Evolutionary conservation across 2,329 filamentous ascomycete species (phyloP).

Genomic region (Parascedosporium putredinis): DNA sequence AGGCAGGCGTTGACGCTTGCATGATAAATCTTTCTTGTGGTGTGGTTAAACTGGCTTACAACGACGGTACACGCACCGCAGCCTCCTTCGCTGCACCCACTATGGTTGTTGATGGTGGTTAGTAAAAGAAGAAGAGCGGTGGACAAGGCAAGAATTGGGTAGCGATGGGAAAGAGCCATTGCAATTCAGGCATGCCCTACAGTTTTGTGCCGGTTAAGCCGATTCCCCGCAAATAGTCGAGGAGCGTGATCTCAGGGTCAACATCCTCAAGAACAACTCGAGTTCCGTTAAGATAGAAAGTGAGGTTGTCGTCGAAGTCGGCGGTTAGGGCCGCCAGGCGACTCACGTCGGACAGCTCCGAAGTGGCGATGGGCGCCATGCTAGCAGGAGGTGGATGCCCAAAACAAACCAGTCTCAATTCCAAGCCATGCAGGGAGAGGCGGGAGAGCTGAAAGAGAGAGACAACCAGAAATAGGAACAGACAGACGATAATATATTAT

Average conservation of each 20-base stretch:
- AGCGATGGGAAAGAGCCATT: background rate
- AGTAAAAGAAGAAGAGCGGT: too few relatives aligned
- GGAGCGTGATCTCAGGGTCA: constrained; percentile 81
- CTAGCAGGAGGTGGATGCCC: background rate
- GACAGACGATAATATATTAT: background rate
- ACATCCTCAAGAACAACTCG: constrained; percentile 75
- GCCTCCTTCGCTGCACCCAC: constrained; percentile 87
- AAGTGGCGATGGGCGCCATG: constrained; percentile 6
- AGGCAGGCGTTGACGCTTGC: constrained; percentile 94
- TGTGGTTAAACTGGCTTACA: constrained; percentile 85
- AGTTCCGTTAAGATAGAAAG: constrained; percentile 93
- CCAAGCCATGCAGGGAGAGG: background rate
- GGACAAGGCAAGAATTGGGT: background rate
- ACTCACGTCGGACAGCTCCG: constrained; percentile 3
- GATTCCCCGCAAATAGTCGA: constrained; percentile 88
- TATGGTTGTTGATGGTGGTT: constrained; percentile 16
- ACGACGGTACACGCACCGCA: constrained; percentile 96
- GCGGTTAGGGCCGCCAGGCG: constrained; percentile 46
- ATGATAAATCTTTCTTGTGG: constrained; percentile 87
- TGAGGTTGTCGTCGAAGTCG: constrained; percentile 73
- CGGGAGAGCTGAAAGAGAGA: background rate
- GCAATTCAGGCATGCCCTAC: constrained; percentile 29
- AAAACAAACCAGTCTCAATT: background rate
- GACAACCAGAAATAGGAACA: background rate
- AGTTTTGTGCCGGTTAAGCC: constrained; percentile 93